Conservation (phyloP, 2,329 filamentous ascomycete species). For the Phoma sp. region DNA sequence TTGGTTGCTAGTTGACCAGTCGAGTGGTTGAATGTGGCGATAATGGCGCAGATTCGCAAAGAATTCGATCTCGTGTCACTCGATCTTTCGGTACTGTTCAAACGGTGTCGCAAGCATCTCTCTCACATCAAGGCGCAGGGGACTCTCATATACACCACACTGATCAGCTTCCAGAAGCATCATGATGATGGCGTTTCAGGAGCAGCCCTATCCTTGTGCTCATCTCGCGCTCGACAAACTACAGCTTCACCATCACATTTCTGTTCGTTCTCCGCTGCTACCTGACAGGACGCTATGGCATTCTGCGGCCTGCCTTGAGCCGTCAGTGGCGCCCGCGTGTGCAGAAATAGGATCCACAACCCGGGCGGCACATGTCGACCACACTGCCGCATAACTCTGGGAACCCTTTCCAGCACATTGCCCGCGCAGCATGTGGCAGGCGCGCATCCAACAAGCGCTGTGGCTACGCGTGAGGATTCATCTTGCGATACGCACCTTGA, state of each 20-base stretch:
- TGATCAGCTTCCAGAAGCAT: conserved; percentile 37
- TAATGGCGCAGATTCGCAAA: conserved; percentile 2
- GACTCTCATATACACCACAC: conserved; percentile 40
- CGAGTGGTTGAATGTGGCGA: not conserved
- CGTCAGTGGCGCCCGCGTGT: conserved; percentile 43
- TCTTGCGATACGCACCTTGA: conserved; percentile 14
- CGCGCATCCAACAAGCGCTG: not conserved
- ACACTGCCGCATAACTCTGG: conserved; percentile 11
- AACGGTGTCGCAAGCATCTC: conserved; percentile 26
- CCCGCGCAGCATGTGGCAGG: conserved; percentile 6
- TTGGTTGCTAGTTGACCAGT: not conserved
- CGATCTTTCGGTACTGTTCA: conserved; percentile 29
- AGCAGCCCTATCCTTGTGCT: conserved; percentile 43
- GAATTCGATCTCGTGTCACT: conserved; percentile 28
- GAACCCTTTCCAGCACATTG: conserved; percentile 7
- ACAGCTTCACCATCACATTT: conserved; percentile 39
- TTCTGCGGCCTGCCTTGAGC: conserved; percentile 41
- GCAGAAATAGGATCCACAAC: conserved; percentile 35
- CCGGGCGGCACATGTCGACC: conserved; percentile 12
- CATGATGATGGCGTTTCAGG: conserved; percentile 34
- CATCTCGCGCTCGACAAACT: conserved; percentile 34
- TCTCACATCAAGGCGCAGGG: conserved; percentile 33
- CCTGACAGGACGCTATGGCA: conserved; percentile 39
- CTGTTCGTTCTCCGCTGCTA: conserved; percentile 37
- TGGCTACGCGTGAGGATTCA: conserved; percentile 9